These are phyloP conservation scores for Tylopilus felleus DNA, from an alignment of 768 basidiomycete species.

Conservation along the genomic window DNA sequence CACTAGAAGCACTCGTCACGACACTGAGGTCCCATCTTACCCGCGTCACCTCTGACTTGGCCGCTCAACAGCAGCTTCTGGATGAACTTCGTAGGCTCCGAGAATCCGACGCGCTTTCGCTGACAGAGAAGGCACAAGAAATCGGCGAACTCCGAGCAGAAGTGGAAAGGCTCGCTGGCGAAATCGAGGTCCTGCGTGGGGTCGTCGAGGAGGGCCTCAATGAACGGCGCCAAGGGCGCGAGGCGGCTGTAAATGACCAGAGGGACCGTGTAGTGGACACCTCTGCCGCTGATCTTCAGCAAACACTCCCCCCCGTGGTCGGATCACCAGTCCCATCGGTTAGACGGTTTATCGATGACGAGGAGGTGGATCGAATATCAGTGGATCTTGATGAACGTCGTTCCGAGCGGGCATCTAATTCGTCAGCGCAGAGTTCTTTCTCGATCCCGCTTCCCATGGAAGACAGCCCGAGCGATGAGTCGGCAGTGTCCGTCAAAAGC, in stretches of 20 bases:
- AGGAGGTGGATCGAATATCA: conserved; percentile 60
- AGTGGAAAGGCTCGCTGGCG: conserved; percentile 77
- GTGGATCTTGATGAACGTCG: conserved; percentile 66
- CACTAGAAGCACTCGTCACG: conserved; percentile 74
- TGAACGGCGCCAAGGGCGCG: conserved; percentile 59
- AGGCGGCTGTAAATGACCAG: conserved; percentile 27
- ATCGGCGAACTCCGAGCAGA: conserved; percentile 67
- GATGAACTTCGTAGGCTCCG: conserved; percentile 60
- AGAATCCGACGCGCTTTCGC: conserved; percentile 55
- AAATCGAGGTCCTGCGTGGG: conserved; percentile 82
- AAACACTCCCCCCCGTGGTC: neutral
- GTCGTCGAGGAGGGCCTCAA: conserved; percentile 86
- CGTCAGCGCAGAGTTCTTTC: conserved; percentile 20
- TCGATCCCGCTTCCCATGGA: conserved; percentile 4
- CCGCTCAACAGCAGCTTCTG: conserved; percentile 70
- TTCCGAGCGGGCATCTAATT: conserved; percentile 42
- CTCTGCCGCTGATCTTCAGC: neutral
- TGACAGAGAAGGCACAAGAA: conserved; percentile 62
- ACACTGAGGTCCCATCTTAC: conserved; percentile 73
- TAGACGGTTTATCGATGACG: conserved; percentile 48
- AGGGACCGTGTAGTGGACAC: neutral
- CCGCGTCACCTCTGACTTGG: conserved; percentile 74
- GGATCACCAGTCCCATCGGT: conserved; percentile 9
- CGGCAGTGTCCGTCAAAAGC: conserved; percentile 1
- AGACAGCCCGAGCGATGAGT: neutral